A percentile compares a stretch with the other conserved stretches of the same genome.
These are phyloP conservation scores for Magnaporthiopsis rhizophila DNA, from an alignment of 2,329 filamentous ascomycete genomes.

Conservation along the genomic window DNA sequence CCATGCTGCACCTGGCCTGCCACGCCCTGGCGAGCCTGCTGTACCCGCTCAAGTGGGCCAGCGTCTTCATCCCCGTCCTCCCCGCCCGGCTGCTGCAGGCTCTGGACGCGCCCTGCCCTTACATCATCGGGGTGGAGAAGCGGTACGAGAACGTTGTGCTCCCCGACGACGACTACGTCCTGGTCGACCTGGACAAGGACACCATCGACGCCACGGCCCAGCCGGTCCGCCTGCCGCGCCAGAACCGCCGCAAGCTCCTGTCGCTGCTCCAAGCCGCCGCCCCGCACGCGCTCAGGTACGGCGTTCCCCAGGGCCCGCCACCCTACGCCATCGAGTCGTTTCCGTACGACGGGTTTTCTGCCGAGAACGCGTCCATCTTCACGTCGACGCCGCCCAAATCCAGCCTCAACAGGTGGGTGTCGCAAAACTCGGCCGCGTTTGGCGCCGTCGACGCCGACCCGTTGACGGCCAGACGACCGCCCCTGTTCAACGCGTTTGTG, in stretches of 20 bases:
- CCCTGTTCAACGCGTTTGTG: slow-evolving; percentile 87
- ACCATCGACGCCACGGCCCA: slow-evolving; percentile 76
- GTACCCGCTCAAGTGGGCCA: slow-evolving; percentile 88
- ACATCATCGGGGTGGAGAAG: slow-evolving; percentile 92
- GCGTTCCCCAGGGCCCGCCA: slow-evolving; percentile 80
- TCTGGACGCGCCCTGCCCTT: slow-evolving; percentile 89
- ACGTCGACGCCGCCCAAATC: slow-evolving; percentile 61
- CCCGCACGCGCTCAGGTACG: slow-evolving; percentile 79
- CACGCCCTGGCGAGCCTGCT: slow-evolving; percentile 78
- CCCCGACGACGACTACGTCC: slow-evolving; percentile 89
- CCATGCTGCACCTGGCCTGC: slow-evolving; percentile 91
- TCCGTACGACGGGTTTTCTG: slow-evolving; percentile 82
- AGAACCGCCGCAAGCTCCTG: slow-evolving; percentile 81
- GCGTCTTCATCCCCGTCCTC: slow-evolving; percentile 87
- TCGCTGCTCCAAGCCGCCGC: slow-evolving; percentile 84
- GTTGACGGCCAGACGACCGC: slow-evolving; percentile 41
- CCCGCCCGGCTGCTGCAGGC: slow-evolving; percentile 83
- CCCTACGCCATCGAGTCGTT: slow-evolving; percentile 90
- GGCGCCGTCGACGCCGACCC: slow-evolving; percentile 57
- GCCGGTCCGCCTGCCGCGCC: slow-evolving; percentile 73
- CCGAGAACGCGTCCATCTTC: slow-evolving; percentile 77
- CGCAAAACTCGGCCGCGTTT: slow-evolving; percentile 83
- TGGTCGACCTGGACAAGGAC: slow-evolving; percentile 89
- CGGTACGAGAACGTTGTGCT: slow-evolving; percentile 80
- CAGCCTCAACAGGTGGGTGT: slow-evolving; percentile 76